phyloP scores from a whole-genome alignment of 2,329 filamentous ascomycete genomes.

The Neonectria ditissima region DNA sequence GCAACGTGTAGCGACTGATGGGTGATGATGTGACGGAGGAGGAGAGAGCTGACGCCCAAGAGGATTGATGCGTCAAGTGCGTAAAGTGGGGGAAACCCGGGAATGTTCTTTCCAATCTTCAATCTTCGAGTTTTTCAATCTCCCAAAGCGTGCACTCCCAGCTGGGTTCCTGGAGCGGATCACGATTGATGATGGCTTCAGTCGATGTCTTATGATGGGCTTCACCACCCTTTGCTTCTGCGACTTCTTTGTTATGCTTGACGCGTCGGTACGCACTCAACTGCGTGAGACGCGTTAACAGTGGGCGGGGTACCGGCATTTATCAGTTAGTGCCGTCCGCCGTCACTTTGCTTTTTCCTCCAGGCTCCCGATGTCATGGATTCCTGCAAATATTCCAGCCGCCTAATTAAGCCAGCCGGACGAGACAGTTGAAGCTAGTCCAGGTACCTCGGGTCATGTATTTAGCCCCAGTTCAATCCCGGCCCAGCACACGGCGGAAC shows the following conservation, averaged over 20 bases:
- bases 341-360: slow-evolving; percentile 2
- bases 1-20: background rate
- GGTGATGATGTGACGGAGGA: no score
- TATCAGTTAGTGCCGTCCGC: background rate
- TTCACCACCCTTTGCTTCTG: background rate
- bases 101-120: background rate
- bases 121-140: background rate
- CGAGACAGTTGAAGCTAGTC: no score
- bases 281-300: background rate
- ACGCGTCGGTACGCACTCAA: background rate
- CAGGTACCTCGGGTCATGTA: no score
- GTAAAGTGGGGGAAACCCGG: background rate
- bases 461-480: background rate
- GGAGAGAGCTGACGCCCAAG: background rate
- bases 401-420: background rate
- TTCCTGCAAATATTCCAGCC: background rate
- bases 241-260: background rate
- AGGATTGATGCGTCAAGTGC: background rate
- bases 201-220: background rate
- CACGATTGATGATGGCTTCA: background rate
- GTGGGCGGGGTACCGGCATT: background rate
- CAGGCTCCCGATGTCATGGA: background rate
- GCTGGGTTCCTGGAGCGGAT: background rate
- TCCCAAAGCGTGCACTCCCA: background rate
- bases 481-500: slow-evolving; percentile 6